Percentiles rank a stretch among this genome's conserved stretches.
phyloP scores from a whole-genome alignment of 768 basidiomycete species.

The Boletus fagicola region DNA sequence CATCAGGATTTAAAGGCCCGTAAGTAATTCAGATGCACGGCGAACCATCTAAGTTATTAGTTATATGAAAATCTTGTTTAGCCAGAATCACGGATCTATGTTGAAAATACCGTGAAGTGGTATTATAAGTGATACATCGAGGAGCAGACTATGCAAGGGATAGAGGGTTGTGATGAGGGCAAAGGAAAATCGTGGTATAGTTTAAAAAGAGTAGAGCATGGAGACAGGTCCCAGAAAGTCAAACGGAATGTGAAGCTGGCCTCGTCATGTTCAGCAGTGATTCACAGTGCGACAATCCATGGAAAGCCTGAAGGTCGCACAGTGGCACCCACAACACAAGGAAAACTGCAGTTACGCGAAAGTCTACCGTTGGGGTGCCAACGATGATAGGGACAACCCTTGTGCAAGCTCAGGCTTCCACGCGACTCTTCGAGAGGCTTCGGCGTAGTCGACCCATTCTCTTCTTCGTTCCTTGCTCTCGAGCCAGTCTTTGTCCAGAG shows the following conservation, averaged over 20 bases:
- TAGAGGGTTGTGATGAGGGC: slow-evolving; percentile 16
- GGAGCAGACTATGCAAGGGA: slow-evolving; percentile 32
- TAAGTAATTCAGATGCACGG: slow-evolving; percentile 21
- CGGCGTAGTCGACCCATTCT: slow-evolving; percentile 88
- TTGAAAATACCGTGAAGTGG: slow-evolving; percentile 17
- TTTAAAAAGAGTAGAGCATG: slow-evolving; percentile 30
- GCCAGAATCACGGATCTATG: slow-evolving; percentile 29
- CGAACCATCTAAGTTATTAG: slow-evolving; percentile 30
- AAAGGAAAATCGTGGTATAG: slow-evolving; percentile 29
- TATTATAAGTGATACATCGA: slow-evolving; percentile 31
- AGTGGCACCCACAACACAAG: slow-evolving; percentile 9
- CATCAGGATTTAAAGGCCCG: slow-evolving; percentile 2
- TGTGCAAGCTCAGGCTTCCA: slow-evolving; percentile 88
- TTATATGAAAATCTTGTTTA: slow-evolving; percentile 12
- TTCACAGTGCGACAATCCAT: slow-evolving; percentile 12
- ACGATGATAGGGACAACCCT: slow-evolving; percentile 67
- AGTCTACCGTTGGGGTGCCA: slow-evolving; percentile 56
- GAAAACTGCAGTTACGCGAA: slow-evolving; percentile 2
- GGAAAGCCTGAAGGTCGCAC: slow-evolving; percentile 13
- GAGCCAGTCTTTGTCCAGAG: slow-evolving; percentile 77
- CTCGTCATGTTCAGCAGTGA: slow-evolving; percentile 14
- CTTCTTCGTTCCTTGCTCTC: slow-evolving; percentile 75
- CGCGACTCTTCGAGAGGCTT: slow-evolving; percentile 67
- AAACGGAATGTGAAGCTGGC: slow-evolving; percentile 19
- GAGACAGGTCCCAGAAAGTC: slow-evolving; percentile 23